phyloP scores from a whole-genome alignment of 371 early-diverging fungal genomes.

The Fennellomyces sp. region DNA sequence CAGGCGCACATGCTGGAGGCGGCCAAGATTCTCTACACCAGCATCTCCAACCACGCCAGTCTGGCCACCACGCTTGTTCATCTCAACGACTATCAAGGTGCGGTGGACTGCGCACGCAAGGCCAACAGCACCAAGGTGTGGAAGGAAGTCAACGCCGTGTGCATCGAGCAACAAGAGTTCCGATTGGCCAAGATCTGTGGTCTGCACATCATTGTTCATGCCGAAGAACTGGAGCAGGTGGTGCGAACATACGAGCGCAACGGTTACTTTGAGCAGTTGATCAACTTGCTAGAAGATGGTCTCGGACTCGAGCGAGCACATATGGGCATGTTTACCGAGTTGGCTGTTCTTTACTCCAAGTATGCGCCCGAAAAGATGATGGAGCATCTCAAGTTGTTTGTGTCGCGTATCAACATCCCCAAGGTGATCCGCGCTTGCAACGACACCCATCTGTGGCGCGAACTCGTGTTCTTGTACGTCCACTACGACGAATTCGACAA shows the following conservation, averaged over 20 bases:
- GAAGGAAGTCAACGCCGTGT: constrained; percentile 96
- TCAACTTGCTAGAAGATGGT: constrained; percentile 88
- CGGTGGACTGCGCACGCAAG: constrained; percentile 97
- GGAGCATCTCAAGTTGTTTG: constrained; percentile 95
- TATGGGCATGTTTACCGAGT: constrained; percentile 99
- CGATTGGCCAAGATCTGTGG: constrained; percentile 97
- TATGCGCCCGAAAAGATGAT: constrained; percentile 92
- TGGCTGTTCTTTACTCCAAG: constrained; percentile 94
- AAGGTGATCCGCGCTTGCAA: constrained; percentile 96
- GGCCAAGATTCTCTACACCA: constrained; percentile 91
- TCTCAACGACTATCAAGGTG: constrained; percentile 92
- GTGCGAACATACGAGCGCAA: constrained; percentile 85
- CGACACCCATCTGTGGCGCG: constrained; percentile 93
- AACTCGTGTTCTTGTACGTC: constrained; percentile 95
- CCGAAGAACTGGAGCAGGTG: constrained; percentile 93
- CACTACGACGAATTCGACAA: constrained; percentile 98
- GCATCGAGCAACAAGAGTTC: constrained; percentile 93
- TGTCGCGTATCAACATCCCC: constrained; percentile 96
- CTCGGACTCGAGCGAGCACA: constrained; percentile 96
- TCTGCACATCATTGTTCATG: constrained; percentile 92
- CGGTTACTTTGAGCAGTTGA: constrained; percentile 91
- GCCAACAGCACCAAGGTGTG: constrained; percentile 97
- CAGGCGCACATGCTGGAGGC: constrained; percentile 89
- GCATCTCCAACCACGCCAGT: constrained; percentile 95
- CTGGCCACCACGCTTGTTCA: constrained; percentile 95